These are phyloP conservation scores for Choanephora cucurbitarum DNA, from an alignment of 371 early-diverging fungal genomes.

Conservation along the genomic window DNA sequence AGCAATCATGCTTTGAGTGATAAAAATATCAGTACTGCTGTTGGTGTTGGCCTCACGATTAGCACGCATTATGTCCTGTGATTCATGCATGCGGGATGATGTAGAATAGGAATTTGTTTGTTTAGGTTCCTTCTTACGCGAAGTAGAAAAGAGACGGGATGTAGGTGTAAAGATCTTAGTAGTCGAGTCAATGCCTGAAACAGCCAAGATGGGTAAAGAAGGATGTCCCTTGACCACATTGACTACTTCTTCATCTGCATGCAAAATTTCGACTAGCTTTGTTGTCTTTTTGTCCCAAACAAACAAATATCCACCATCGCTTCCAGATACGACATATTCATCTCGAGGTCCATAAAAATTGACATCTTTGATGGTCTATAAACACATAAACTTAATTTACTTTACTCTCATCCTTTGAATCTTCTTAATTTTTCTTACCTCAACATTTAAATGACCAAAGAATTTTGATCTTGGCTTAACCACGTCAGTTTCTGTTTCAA, in stretches of 20 bases:
- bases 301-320: constrained; percentile 77
- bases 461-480: constrained; percentile 33
- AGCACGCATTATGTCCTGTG: constrained; percentile 27
- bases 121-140: constrained; percentile 28
- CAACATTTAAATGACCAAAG: constrained; percentile 43
- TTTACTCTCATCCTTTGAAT: not conserved
- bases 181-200: constrained; percentile 75
- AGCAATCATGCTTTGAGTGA: constrained; percentile 32
- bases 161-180: constrained; percentile 71
- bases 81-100: constrained; percentile 40
- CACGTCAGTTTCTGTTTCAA: constrained; percentile 26
- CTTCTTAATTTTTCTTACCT: constrained; percentile 23
- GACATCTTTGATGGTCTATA: constrained; percentile 78
- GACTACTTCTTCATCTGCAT: constrained; percentile 67
- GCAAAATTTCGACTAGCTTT: constrained; percentile 63
- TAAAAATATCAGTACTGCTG: constrained; percentile 11
- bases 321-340: constrained; percentile 76
- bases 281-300: constrained; percentile 74
- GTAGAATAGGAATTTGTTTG: constrained; percentile 28
- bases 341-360: constrained; percentile 72
- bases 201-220: constrained; percentile 47
- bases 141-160: constrained; percentile 32
- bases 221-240: constrained; percentile 59
- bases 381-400: constrained; percentile 8
- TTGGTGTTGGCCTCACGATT: constrained; percentile 28